Evolutionary conservation across 495 filamentous ascomycete genomes (phyloP).

Genomic region (Ascobolus immersus): DNA sequence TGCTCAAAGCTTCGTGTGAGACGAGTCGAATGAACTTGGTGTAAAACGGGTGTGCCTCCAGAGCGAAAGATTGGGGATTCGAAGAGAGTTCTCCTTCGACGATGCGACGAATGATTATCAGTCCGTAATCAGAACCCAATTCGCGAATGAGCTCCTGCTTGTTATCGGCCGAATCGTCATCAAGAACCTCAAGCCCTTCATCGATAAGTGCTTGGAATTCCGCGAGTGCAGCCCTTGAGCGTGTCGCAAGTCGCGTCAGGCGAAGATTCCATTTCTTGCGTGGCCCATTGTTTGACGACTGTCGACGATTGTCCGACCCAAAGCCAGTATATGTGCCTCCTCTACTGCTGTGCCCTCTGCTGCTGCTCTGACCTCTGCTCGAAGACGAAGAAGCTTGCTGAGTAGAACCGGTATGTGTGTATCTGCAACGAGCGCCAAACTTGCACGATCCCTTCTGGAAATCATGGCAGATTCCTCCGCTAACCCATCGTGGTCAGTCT

Average conservation of each 20-base stretch:
- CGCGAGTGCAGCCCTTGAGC: not conserved
- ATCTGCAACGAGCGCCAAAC: not conserved
- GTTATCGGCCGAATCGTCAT: not conserved
- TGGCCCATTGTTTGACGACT: too few relatives aligned
- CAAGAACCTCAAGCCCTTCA: not conserved
- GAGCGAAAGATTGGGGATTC: not conserved
- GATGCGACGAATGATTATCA: not conserved
- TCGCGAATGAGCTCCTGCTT: not conserved
- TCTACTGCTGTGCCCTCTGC: not conserved
- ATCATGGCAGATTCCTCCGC: not conserved
- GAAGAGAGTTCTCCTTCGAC: not conserved
- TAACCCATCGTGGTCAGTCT: too few relatives aligned
- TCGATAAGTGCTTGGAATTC: not conserved
- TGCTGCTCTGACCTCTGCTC: not conserved
- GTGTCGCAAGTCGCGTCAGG: not conserved
- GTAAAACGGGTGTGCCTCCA: slow-evolving; percentile 9
- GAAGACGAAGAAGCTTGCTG: not conserved
- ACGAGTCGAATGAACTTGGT: slow-evolving; percentile 29
- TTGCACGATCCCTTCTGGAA: not conserved
- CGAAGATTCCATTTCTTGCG: not conserved
- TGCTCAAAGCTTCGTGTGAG: slow-evolving; percentile 25
- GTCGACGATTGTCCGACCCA: too few relatives aligned
- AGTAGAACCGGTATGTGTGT: not conserved
- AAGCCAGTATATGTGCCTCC: too few relatives aligned
- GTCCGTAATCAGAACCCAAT: not conserved